phyloP scores from a whole-genome alignment of 768 basidiomycete genomes.

The Boletus speciosus region DNA sequence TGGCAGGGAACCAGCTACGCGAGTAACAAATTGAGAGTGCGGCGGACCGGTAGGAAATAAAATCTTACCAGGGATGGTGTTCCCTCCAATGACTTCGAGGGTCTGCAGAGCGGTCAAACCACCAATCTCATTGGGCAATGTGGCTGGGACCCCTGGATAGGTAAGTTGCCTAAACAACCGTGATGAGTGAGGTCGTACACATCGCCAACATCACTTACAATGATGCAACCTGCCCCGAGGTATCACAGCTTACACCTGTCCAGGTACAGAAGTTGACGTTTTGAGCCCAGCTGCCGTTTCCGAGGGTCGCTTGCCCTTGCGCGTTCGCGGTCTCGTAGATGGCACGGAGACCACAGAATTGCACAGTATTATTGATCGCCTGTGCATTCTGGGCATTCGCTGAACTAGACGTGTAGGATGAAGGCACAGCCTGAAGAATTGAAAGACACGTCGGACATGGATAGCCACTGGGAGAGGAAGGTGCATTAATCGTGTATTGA shows the following conservation, averaged over 20 bases:
- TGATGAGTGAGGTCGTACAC: background rate
- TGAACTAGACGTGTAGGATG: constrained; percentile 25
- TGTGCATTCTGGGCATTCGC: constrained; percentile 34
- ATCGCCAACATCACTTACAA: constrained; percentile 33
- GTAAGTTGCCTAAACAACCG: constrained; percentile 32
- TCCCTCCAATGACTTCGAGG: constrained; percentile 41
- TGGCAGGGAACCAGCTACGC: constrained; percentile 42
- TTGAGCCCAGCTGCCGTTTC: constrained; percentile 43
- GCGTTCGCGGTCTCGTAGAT: constrained; percentile 39
- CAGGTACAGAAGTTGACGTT: constrained; percentile 45
- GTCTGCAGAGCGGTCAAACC: constrained; percentile 37
- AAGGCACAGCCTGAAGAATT: constrained; percentile 37
- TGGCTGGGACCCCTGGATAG: constrained; percentile 46
- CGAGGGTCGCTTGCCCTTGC: constrained; percentile 37
- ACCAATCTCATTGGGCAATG: constrained; percentile 41
- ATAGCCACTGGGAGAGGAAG: constrained; percentile 40
- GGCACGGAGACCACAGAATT: constrained; percentile 47
- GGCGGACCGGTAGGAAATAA: background rate
- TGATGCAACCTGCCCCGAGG: constrained; percentile 37
- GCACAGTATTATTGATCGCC: constrained; percentile 35
- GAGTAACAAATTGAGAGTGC: background rate
- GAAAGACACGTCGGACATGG: constrained; percentile 47
- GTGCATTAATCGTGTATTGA: constrained; percentile 44
- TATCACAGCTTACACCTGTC: constrained; percentile 44
- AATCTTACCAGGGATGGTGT: constrained; percentile 38